Base-by-base conservation (phyloP, 1,284 basidiomycete species). In the Puccinia triticina region DNA sequence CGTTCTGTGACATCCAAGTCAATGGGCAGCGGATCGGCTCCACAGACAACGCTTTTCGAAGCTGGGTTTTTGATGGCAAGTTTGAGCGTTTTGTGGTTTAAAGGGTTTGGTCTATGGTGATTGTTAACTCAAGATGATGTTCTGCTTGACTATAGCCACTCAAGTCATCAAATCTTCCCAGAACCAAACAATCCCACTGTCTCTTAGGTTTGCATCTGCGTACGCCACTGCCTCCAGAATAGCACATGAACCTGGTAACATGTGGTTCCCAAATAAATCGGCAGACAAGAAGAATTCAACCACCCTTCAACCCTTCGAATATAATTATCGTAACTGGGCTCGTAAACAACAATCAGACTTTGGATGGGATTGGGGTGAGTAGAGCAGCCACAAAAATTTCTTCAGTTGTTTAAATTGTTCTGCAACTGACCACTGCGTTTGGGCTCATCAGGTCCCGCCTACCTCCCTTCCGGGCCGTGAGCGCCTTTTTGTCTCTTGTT, bases 291-390 rank as follows among this genome's bases (percentile, higher is more conserved):
- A 55, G 37, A 40, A 55, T 40, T 34, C 78, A 26, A 61, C 67
- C 18, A 74, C 72, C 37, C 26, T 82, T 37, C 43, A 66, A 23
- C 43, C 59, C 18, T 86, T 85, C 78, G 84, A 84, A 71, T 86
- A 85, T 67, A 83, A 83, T 12, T 75, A 84, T 59, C 82, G 85
- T 21, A 85, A 85, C 82, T 84, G 83, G 83, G 80, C 85, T n/a
- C 83, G 85, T 50, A 86, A 85, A 74, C 84, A 84, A 69, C 85
- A 85, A 82, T 84, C 84, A 18, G 85, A 85, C 79, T 84, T 86
- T 66, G 85, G 85, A 21, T 86, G 85, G 85, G 85, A 86, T 77
- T 86, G 85, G 85, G 85, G 85, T 73, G 46, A 43, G 69, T 73
- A 37, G 50, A n/a, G 40, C 23, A 29, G 18, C 10, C 18, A 59